These are phyloP conservation scores for Mycena leptocephala DNA, from an alignment of 768 basidiomycete species.

Conservation along the genomic window DNA sequence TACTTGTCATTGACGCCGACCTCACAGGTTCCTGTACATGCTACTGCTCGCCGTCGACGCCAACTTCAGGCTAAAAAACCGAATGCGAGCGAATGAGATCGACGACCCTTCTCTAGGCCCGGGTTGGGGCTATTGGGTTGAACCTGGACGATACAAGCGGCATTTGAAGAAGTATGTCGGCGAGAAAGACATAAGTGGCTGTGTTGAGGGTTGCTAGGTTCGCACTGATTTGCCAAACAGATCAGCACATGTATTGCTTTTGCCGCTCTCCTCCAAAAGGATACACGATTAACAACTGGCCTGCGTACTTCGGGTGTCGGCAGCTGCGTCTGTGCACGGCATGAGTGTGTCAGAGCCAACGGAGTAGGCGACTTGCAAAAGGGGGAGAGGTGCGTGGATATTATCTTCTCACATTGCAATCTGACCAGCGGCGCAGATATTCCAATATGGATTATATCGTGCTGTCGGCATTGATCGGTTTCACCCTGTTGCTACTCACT, in stretches of 20 bases:
- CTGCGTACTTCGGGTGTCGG: conserved; percentile 27
- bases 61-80: conserved; percentile 39
- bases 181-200: conserved; percentile 8
- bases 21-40: conserved; percentile 27
- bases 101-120: conserved; percentile 35
- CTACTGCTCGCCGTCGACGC: conserved; percentile 31
- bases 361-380: conserved; percentile 43
- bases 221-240: conserved; percentile 22
- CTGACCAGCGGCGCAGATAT: neutral
- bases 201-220: neutral
- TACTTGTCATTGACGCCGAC: no score
- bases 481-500: neutral
- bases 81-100: no score
- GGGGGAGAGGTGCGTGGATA: conserved; percentile 37
- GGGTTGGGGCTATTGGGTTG: conserved; percentile 33
- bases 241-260: conserved; percentile 35
- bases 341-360: conserved; percentile 31
- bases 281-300: conserved; percentile 26
- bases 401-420: conserved; percentile 5
- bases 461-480: neutral
- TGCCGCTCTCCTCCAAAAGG: conserved; percentile 35
- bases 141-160: conserved; percentile 15
- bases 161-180: conserved; percentile 7
- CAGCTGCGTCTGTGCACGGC: conserved; percentile 31
- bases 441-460: neutral